These are phyloP conservation scores for Boletus vermiculosoides DNA, from an alignment of 768 basidiomycete genomes.

Conservation along the genomic window DNA sequence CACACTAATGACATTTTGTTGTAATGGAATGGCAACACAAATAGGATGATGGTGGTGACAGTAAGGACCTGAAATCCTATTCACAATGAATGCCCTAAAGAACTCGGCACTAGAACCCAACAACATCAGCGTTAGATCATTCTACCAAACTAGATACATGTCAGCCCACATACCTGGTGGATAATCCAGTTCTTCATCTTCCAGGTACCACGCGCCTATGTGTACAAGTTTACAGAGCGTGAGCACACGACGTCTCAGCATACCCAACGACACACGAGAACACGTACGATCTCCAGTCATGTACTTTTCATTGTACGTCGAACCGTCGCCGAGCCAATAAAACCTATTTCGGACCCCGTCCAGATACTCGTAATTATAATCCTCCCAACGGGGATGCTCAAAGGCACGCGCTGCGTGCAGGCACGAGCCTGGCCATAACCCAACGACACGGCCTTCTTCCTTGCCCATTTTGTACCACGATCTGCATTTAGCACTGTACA, in stretches of 20 bases:
- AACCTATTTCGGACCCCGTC: slow-evolving; percentile 47
- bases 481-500: slow-evolving; percentile 55
- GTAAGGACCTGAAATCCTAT: no score
- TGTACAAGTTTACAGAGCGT: not conserved
- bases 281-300: slow-evolving; percentile 37
- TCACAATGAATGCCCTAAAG: no score
- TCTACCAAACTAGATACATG: not conserved
- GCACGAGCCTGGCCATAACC: slow-evolving; percentile 60
- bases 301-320: slow-evolving; percentile 50
- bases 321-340: slow-evolving; percentile 62
- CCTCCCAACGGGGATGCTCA: slow-evolving; percentile 62
- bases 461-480: slow-evolving; percentile 67
- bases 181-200: slow-evolving; percentile 12
- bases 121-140: no score
- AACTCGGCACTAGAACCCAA: no score
- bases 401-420: slow-evolving; percentile 51
- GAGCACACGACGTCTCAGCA: not conserved
- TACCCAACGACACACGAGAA: not conserved
- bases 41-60: no score
- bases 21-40: not conserved
- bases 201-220: slow-evolving; percentile 16
- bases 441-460: slow-evolving; percentile 52
- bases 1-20: not conserved
- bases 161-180: slow-evolving; percentile 7
- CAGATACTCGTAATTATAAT: slow-evolving; percentile 51